Evolutionary conservation across 2,329 filamentous ascomycete species (phyloP).

Genomic region (Alternaria gaisen): DNA sequence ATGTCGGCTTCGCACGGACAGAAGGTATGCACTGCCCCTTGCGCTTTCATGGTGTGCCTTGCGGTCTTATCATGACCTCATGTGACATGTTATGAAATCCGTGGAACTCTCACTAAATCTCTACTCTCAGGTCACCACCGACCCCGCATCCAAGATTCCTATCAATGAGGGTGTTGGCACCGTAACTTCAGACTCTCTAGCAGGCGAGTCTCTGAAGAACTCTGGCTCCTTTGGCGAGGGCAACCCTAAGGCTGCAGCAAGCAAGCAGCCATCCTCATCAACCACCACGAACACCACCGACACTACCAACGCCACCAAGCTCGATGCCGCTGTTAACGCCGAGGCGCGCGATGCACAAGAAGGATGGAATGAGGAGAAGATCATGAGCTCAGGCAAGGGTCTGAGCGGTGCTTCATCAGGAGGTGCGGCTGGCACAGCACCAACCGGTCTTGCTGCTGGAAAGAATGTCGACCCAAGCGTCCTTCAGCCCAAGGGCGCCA

Average conservation of each 20-base stretch:
- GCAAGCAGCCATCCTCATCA: constrained; percentile 60
- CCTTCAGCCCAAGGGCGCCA: constrained; percentile 61
- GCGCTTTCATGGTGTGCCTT: neutral
- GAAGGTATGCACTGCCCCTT: constrained; percentile 23
- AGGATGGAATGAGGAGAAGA: constrained; percentile 51
- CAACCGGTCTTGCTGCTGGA: constrained; percentile 51
- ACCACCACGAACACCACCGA: constrained; percentile 66
- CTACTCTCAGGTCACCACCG: constrained; percentile 54
- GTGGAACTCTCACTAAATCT: constrained; percentile 12
- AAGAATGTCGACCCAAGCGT: constrained; percentile 39
- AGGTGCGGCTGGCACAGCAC: constrained; percentile 38
- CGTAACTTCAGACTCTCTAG: constrained; percentile 75
- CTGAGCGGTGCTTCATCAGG: constrained; percentile 39
- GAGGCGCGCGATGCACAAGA: constrained; percentile 56
- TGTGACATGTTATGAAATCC: neutral
- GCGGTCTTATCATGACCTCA: neutral
- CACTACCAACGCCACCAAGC: constrained; percentile 61
- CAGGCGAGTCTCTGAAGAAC: constrained; percentile 71
- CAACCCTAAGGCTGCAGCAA: constrained; percentile 64
- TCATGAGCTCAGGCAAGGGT: constrained; percentile 52
- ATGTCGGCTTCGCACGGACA: constrained; percentile 28
- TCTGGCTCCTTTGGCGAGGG: constrained; percentile 68
- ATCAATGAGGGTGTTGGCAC: constrained; percentile 70
- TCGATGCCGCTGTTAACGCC: constrained; percentile 59
- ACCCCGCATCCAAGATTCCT: constrained; percentile 57